A percentile compares a stretch with the other conserved stretches of the same genome.
These are phyloP conservation scores for Parachaetomium inaequale DNA, from an alignment of 495 filamentous ascomycete species.

Conservation along the genomic window DNA sequence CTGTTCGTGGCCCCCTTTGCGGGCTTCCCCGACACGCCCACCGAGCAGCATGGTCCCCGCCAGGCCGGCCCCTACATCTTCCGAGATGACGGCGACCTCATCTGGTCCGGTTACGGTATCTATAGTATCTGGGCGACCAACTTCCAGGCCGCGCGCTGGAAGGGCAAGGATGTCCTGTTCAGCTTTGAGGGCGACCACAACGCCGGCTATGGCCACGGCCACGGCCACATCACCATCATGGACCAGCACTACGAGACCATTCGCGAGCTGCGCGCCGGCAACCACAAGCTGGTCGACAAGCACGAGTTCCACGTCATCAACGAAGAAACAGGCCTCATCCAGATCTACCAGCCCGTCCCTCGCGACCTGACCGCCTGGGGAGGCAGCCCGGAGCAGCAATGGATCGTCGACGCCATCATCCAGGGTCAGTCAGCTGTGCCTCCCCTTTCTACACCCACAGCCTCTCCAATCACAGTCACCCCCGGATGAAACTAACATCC, in stretches of 20 bases:
- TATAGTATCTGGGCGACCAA: constrained; percentile 53
- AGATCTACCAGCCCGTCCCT: constrained; percentile 44
- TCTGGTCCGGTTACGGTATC: constrained; percentile 56
- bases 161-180: constrained; percentile 51
- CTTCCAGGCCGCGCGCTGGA: constrained; percentile 44
- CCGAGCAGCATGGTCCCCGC: constrained; percentile 49
- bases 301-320: constrained; percentile 53
- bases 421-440: constrained; percentile 46
- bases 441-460: too few relatives aligned
- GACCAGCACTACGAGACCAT: constrained; percentile 54
- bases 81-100: constrained; percentile 50
- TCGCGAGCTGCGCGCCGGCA: constrained; percentile 50
- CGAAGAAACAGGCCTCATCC: constrained; percentile 48
- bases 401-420: constrained; percentile 50
- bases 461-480: background rate
- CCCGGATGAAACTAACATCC: background rate
- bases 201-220: constrained; percentile 51
- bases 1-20: constrained; percentile 55
- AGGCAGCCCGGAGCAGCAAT: constrained; percentile 42
- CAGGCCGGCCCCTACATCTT: constrained; percentile 56
- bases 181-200: constrained; percentile 55
- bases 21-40: constrained; percentile 41
- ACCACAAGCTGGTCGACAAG: constrained; percentile 52
- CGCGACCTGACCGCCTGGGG: constrained; percentile 42
- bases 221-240: constrained; percentile 51